Evolutionary conservation across 257 asterid species (phyloP).

Genomic region (Forsythia suspensa): DNA sequence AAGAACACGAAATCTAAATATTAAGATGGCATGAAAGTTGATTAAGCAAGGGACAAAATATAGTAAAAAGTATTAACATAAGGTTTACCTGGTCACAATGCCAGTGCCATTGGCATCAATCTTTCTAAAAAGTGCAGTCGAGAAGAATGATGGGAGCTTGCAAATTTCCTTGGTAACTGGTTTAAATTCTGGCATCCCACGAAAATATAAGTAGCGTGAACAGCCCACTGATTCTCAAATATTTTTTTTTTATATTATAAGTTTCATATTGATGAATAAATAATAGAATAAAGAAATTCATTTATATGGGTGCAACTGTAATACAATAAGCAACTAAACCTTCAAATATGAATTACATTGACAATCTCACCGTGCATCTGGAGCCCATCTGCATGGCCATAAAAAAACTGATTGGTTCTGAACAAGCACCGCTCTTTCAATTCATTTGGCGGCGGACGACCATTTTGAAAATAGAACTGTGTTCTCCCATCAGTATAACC

Average conservation of each 20-base stretch:
- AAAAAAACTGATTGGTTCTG: slow-evolving; percentile 94
- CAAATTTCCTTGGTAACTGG: slow-evolving; percentile 91
- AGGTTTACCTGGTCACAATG: slow-evolving; percentile 71
- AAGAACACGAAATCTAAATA: background rate
- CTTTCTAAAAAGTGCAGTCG: slow-evolving; percentile 74
- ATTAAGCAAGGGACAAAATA: slow-evolving; percentile 6
- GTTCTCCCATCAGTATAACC: slow-evolving; percentile 24
- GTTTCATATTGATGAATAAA: slow-evolving; percentile 18
- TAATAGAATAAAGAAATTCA: slow-evolving; percentile 12
- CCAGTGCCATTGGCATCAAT: slow-evolving; percentile 77
- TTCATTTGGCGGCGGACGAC: slow-evolving; percentile 92
- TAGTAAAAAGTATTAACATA: background rate
- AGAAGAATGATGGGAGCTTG: slow-evolving; percentile 99
- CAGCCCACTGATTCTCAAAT: background rate
- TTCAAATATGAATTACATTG: slow-evolving; percentile 11
- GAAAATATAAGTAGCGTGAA: slow-evolving; percentile 12
- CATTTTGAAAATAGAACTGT: slow-evolving; percentile 96
- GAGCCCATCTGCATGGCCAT: slow-evolving; percentile 87
- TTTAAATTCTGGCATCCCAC: slow-evolving; percentile 74
- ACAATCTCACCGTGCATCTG: slow-evolving; percentile 79
- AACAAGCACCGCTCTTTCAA: slow-evolving; percentile 88
- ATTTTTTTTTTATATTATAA: slow-evolving; percentile 2
- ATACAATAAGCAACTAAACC: slow-evolving; percentile 14
- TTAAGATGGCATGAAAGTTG: background rate
- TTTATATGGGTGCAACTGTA: slow-evolving; percentile 1